A percentile compares a stretch with the other conserved stretches of the same genome.
phyloP scores from a whole-genome alignment of 768 basidiomycete species.

The Tremella yokohamensis region DNA sequence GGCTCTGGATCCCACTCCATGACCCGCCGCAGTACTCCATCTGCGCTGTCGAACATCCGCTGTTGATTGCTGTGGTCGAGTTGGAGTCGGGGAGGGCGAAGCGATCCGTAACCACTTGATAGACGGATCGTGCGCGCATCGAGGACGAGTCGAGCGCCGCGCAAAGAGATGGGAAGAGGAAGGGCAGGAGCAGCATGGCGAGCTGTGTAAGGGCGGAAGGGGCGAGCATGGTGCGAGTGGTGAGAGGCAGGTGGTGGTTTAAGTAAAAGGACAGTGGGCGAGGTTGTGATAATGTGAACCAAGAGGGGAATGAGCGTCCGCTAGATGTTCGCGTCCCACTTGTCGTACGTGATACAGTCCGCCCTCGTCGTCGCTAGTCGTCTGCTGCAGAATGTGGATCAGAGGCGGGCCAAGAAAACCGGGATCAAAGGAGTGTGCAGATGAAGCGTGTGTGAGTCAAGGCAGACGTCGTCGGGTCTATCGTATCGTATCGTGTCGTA shows the following conservation, averaged over 20 bases:
- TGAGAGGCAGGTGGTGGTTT: not conserved
- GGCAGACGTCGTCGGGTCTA: too few relatives aligned
- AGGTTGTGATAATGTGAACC: too few relatives aligned
- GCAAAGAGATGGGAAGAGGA: conserved; percentile 17
- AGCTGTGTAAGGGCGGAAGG: not conserved
- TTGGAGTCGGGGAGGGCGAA: conserved; percentile 61
- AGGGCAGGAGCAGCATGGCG: conserved; percentile 20
- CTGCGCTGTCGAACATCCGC: conserved; percentile 21
- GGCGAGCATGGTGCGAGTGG: conserved; percentile 1
- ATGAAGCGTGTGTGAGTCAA: too few relatives aligned
- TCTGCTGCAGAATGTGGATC: too few relatives aligned
- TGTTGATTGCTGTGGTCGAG: conserved; percentile 33
- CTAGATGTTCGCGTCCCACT: too few relatives aligned
- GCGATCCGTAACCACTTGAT: conserved; percentile 76
- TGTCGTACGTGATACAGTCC: too few relatives aligned
- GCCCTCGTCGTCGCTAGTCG: too few relatives aligned
- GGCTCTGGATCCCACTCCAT: conserved; percentile 66
- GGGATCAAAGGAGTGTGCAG: too few relatives aligned
- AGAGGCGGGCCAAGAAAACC: too few relatives aligned
- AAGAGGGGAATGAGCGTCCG: too few relatives aligned
- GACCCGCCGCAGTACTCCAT: conserved; percentile 74
- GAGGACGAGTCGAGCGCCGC: conserved; percentile 56
- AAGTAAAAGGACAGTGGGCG: not conserved
- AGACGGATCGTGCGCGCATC: conserved; percentile 71
- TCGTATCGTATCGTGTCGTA: too few relatives aligned